A percentile compares a stretch with the other conserved stretches of the same genome.
Evolutionary conservation across 345 rosid species (phyloP).

Genomic region (Populus ilicifolia): DNA sequence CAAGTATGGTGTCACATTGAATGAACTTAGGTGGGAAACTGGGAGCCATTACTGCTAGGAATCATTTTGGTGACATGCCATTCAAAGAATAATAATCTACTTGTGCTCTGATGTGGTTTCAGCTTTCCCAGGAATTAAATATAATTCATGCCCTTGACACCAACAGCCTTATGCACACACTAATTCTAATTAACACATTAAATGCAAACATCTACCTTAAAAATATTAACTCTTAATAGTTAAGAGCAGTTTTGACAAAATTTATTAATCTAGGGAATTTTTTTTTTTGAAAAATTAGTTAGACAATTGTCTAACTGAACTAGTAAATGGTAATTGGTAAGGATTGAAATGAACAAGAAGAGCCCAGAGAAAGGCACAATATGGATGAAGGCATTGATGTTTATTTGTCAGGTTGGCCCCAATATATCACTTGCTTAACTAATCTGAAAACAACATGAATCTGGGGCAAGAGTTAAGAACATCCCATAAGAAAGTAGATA

Average conservation of each 20-base stretch:
- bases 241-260: not conserved
- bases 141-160: too few species aligned
- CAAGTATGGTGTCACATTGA: not conserved
- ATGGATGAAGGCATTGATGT: not conserved
- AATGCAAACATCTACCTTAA: not conserved
- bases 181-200: not conserved
- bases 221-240: not conserved
- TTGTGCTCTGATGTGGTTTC: not conserved
- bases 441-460: not conserved
- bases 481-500: not conserved
- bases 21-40: not conserved
- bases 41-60: not conserved
- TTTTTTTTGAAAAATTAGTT: not conserved
- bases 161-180: not conserved
- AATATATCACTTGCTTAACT: not conserved
- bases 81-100: not conserved
- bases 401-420: not conserved
- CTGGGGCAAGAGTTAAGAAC: not conserved
- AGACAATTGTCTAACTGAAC: not conserved
- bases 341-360: not conserved
- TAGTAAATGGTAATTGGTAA: not conserved
- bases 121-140: not conserved
- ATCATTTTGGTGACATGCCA: not conserved
- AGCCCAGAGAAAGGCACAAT: not conserved
- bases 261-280: not conserved